Evolutionary conservation across 176 grass and related monocot species (phyloP).

Genomic region (Saccharum spontaneum): DNA sequence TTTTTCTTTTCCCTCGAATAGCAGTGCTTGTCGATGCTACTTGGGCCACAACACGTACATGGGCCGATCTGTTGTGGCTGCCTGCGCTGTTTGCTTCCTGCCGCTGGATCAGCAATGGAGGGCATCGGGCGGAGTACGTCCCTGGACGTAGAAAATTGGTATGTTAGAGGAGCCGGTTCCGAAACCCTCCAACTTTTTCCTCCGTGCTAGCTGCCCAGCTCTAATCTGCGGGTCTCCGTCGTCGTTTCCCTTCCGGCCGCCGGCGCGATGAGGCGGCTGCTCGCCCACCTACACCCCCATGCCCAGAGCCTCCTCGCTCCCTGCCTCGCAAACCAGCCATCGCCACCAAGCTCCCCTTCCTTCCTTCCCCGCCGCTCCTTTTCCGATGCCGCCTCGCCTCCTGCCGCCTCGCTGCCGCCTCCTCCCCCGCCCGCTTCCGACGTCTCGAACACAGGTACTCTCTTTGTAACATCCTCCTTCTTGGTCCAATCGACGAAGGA

Average conservation of each 20-base stretch:
- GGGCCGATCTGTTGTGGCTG: no score
- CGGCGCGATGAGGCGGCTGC: constrained; percentile 51
- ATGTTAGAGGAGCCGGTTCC: no score
- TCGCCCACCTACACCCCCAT: constrained; percentile 30
- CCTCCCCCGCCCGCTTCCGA: constrained; percentile 10
- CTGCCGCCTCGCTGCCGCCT: neutral
- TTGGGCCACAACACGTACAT: no score
- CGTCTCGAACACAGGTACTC: constrained; percentile 45
- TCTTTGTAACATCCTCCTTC: neutral
- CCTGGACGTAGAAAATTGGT: no score
- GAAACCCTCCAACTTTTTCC: no score
- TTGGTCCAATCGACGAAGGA: neutral
- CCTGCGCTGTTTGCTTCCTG: no score
- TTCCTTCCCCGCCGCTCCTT: constrained; percentile 25
- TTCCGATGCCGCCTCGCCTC: constrained; percentile 9
- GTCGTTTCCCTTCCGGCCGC: neutral
- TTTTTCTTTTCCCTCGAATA: no score
- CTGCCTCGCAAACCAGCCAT: neutral
- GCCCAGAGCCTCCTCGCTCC: neutral
- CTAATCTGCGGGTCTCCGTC: neutral
- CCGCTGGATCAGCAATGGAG: no score
- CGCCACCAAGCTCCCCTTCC: constrained; percentile 21
- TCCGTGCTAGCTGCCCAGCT: neutral
- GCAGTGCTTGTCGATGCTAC: no score
- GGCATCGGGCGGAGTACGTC: no score